Evolutionary conservation across 2,329 filamentous ascomycete species (phyloP).

Genomic region (Aspergillus sp.): DNA sequence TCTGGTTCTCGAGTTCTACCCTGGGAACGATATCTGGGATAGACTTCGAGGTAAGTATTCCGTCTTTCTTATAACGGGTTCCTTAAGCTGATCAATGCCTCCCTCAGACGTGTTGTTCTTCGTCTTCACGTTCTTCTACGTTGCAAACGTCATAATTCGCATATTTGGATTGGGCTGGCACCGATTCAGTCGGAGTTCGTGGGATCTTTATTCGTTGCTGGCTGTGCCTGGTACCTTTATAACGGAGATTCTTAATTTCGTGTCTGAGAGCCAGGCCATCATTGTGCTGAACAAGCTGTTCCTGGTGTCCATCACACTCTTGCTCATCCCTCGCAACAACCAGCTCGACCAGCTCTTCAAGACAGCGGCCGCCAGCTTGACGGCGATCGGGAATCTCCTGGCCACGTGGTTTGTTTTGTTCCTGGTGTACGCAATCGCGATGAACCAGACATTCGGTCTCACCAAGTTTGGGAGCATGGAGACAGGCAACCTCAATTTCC

Average conservation of each 20-base stretch:
- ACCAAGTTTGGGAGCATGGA: constrained; percentile 73
- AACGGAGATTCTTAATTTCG: constrained; percentile 68
- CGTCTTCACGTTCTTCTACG: constrained; percentile 69
- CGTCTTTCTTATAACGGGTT: neutral
- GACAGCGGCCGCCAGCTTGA: constrained; percentile 87
- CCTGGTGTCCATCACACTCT: constrained; percentile 75
- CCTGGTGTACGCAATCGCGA: constrained; percentile 87
- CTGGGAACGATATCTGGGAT: constrained; percentile 64
- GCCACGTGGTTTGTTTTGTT: constrained; percentile 98
- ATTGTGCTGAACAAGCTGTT: constrained; percentile 87
- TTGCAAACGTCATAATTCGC: constrained; percentile 72
- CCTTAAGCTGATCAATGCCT: neutral
- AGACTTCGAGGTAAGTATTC: constrained; percentile 46
- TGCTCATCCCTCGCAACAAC: constrained; percentile 93
- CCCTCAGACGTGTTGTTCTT: constrained; percentile 64
- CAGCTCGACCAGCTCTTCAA: constrained; percentile 98
- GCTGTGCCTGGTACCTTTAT: constrained; percentile 70
- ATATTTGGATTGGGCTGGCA: constrained; percentile 85
- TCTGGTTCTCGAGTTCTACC: constrained; percentile 76
- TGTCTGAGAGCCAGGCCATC: constrained; percentile 50
- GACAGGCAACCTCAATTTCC: constrained; percentile 76
- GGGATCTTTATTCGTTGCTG: constrained; percentile 83
- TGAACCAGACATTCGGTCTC: constrained; percentile 91
- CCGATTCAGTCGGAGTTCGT: constrained; percentile 83
- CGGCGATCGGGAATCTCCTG: constrained; percentile 79